Base-by-base conservation (phyloP, 768 basidiomycete species). In the Boletus coccyginus region DNA sequence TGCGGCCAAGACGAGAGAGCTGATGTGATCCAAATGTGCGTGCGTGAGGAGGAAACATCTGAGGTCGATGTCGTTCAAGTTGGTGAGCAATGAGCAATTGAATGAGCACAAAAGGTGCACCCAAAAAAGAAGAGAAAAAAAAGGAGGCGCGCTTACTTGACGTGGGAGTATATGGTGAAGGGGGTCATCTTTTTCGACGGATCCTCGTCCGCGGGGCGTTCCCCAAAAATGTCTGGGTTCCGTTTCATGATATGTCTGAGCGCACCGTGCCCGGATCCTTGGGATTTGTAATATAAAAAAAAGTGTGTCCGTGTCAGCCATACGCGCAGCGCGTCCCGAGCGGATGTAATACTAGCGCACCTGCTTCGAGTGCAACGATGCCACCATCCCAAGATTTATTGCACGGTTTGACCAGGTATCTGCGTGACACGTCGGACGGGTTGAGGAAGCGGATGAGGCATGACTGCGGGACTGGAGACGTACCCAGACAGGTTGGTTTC, bases 401-500 rank as follows among this genome's bases (percentile, higher is more conserved):
- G 60, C 71, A 75, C 9, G 90, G 81, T 68, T 98, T 98, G 69
- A 97, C 72, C 50, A 97, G 76, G 76, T 96, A 98, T n/a, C 94
- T 95, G 64, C 31, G 45, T 16, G 43, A 39, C 19, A 49, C 41
- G 19, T 46, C 29, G 44, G 56, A 56, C 61, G 58, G 21, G 62
- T 60, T 21, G 56, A 42, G 47, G 35, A 44, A 52, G 42, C 8
- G 38, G 39, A 19, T n/a, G 13, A n/a, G 10, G 8, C 38, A 27
- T 6, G 27, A 27, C 21, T 8, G 38, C 7, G 9, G 3, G 40
- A 17, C 19, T 3, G 3, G 7, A 40, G 44, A 80, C 87, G 62
- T 69, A 93, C 94, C 84, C 88, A 29, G 90, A 92, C 59, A 97
- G 73, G 74, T 98, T 91, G 24, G 86, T 88, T 72, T 98, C 95